phyloP scores from a whole-genome alignment of 208 protist genomes.

The Acanthamoeba castellanii region DNA sequence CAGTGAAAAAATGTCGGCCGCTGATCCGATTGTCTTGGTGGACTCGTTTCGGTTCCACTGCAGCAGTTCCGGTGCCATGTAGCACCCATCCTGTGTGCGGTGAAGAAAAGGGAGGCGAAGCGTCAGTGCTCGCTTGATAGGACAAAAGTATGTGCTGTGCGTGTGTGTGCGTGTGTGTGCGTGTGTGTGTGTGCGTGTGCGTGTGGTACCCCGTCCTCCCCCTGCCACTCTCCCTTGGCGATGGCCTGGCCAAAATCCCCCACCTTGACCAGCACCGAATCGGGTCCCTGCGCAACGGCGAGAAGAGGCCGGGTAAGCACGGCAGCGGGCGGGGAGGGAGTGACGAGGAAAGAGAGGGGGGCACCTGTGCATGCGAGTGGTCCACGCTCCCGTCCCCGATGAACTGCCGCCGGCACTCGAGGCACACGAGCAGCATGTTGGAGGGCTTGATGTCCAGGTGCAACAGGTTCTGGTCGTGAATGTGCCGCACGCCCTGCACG shows the following conservation, averaged over 20 bases:
- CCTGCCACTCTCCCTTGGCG: neutral
- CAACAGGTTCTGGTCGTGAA: constrained; percentile 28
- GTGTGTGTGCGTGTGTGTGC: too few species aligned
- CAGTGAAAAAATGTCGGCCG: constrained; percentile 6
- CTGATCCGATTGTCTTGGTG: neutral
- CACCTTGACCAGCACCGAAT: constrained; percentile 3
- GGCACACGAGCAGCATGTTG: neutral
- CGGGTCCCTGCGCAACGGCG: neutral
- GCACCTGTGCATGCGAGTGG: neutral
- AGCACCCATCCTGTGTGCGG: neutral
- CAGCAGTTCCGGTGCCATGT: neutral
- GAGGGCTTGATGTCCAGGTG: too few species aligned
- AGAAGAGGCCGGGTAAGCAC: neutral
- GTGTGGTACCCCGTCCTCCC: neutral
- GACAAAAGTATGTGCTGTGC: too few species aligned
- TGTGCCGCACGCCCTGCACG: neutral
- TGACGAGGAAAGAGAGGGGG: too few species aligned
- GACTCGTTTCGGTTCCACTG: neutral
- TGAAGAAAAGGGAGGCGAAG: too few species aligned
- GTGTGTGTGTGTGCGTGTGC: neutral
- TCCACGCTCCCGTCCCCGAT: neutral
- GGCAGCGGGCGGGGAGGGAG: too few species aligned
- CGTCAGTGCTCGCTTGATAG: neutral
- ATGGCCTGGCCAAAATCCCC: neutral
- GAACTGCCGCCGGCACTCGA: neutral